Evolutionary conservation across 441 rosid genomes (phyloP), one percentile per base, ranked within the genome.

Genomic region (Hypseocharis bilobata): DNA sequence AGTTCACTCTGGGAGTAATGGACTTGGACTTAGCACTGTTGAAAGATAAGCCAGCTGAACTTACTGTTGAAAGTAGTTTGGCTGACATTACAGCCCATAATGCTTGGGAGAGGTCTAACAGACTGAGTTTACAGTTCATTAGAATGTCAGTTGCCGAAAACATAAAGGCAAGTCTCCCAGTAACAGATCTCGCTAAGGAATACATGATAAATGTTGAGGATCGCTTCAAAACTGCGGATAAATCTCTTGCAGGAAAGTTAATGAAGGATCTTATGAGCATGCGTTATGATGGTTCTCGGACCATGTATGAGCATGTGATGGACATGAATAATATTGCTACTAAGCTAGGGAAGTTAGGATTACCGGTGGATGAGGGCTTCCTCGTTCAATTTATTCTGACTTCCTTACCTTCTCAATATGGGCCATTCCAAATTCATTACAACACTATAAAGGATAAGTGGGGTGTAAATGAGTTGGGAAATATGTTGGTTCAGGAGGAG

Each of bases 291-390:
- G 36, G 60, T 45, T 6, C 23, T 26, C 11, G 0, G 5, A 13
- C 0, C 3, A 49, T 64, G 42, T 36, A 64, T 49, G 67, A 64
- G 25, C 69, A 34, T 49, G 54, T 54, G 29, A 16, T 0, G 17
- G 20, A 65, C 13, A 68, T 68, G 66, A 0, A 32, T 19, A 68
- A 61, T 68, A 13, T 68, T n/a, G 32, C 8, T 23, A 10, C 60
- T 16, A 29, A 26, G 23, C 27, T 69, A 32, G 49, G 38, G 25
- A 2, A 7, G 6, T 4, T 61, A 42, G 62, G 62, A 4, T 47
- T 62, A 62, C 19, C 49, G 6, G 26, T 51, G 23, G 45, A 61
- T 32, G 72, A 25, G 38, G 28, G 5, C 2, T 69, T 69, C 17
- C 40, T 62, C 0, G 62, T 69, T 1, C 28, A 62, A 1, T 62